These are phyloP conservation scores for Craspedostauros australis DNA, from an alignment of 108 stramenopile species.

Conservation along the genomic window DNA sequence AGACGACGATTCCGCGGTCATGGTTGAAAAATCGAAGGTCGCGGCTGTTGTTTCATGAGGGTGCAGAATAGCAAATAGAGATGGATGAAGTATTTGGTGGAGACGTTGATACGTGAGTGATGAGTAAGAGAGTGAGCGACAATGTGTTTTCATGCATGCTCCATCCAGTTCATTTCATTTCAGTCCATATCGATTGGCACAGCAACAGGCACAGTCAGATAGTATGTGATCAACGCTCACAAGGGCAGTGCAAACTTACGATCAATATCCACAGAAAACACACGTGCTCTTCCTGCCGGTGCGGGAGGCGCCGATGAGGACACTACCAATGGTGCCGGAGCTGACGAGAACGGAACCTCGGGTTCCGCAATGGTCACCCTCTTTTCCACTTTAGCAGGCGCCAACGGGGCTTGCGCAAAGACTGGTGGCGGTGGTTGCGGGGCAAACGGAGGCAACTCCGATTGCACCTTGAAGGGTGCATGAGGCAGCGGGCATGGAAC, in stretches of 20 bases:
- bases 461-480: not conserved
- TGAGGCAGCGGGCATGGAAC: conserved; percentile 24
- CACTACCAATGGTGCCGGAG: not conserved
- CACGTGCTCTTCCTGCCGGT: conserved; percentile 21
- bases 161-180: too few relatives aligned
- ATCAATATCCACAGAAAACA: conserved; percentile 82
- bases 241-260: conserved; percentile 37
- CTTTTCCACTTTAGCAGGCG: not conserved
- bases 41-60: conserved; percentile 17
- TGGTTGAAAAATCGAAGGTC: conserved; percentile 59
- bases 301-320: conserved; percentile 9
- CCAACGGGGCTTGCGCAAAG: not conserved
- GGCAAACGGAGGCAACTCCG: conserved; percentile 1
- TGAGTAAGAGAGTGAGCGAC: too few relatives aligned
- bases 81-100: not conserved
- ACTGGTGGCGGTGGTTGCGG: not conserved
- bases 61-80: not conserved
- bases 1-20: conserved; percentile 26
- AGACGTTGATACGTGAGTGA: not conserved
- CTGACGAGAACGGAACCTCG: not conserved
- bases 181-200: too few relatives aligned
- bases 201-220: too few relatives aligned
- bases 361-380: conserved; percentile 15
- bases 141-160: too few relatives aligned
- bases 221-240: too few relatives aligned